Evolutionary conservation across 352 stramenopile genomes (phyloP).

Genomic region (Peronospora belbahrii): DNA sequence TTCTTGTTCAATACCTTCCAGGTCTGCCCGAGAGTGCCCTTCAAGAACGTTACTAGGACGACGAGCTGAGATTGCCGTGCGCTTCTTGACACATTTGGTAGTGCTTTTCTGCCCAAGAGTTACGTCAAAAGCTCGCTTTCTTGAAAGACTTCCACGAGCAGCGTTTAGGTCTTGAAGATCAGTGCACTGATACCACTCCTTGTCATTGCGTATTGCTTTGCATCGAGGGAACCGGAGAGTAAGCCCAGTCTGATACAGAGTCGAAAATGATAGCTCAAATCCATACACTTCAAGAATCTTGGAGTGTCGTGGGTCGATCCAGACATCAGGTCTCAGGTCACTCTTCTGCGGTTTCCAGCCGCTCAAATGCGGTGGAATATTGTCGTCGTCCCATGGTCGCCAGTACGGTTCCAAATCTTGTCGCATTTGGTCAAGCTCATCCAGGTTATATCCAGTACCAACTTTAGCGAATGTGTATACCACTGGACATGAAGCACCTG

Average conservation of each 20-base stretch:
- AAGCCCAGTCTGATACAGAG: conserved; percentile 69
- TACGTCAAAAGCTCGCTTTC: conserved; percentile 68
- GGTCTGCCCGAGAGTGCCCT: conserved; percentile 52
- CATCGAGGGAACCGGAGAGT: conserved; percentile 76
- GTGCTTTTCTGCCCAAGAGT: conserved; percentile 54
- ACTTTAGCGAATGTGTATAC: conserved; percentile 80
- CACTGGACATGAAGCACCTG: conserved; percentile 38
- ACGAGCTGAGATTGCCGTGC: conserved; percentile 9
- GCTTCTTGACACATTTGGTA: conserved; percentile 38
- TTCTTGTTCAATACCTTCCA: conserved; percentile 47
- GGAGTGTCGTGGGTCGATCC: conserved; percentile 74
- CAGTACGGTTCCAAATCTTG: conserved; percentile 74
- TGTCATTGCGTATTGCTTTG: conserved; percentile 78
- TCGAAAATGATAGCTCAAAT: conserved; percentile 79
- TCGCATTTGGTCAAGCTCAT: conserved; percentile 67
- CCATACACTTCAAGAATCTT: conserved; percentile 82
- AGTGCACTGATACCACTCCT: conserved; percentile 77
- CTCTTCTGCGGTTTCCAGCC: conserved; percentile 72
- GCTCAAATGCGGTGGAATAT: conserved; percentile 65
- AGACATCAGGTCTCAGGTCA: conserved; percentile 70
- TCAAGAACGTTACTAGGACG: conserved; percentile 37
- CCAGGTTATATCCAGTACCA: conserved; percentile 76
- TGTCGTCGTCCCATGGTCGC: conserved; percentile 59
- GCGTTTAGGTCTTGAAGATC: conserved; percentile 70
- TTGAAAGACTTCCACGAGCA: conserved; percentile 48